These are phyloP conservation scores for Talaromyces sp. DNA, from an alignment of 2,329 filamentous ascomycete species.

Conservation along the genomic window DNA sequence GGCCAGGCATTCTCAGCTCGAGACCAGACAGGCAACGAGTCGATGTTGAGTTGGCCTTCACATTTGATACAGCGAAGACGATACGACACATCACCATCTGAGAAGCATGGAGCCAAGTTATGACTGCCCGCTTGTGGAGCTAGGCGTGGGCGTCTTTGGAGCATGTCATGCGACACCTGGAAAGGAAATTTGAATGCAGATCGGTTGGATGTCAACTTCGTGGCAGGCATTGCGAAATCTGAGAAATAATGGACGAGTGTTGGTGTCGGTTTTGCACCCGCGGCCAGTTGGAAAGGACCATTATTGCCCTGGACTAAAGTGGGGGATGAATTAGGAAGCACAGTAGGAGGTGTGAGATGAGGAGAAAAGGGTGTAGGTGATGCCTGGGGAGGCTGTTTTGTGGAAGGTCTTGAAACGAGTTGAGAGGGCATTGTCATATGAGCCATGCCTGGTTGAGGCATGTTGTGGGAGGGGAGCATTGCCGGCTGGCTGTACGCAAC, in stretches of 20 bases:
- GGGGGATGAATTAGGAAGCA: background rate
- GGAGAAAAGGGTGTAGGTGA: background rate
- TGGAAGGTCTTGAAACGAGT: background rate
- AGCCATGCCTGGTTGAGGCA: background rate
- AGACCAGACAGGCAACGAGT: slow-evolving; percentile 55
- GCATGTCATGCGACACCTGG: slow-evolving; percentile 23
- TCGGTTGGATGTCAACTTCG: slow-evolving; percentile 19
- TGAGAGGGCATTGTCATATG: background rate
- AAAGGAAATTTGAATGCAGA: slow-evolving; percentile 31
- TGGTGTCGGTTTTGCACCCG: background rate
- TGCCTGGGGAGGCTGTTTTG: background rate
- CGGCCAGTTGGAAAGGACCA: background rate
- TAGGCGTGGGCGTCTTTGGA: slow-evolving; percentile 27
- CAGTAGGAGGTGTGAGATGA: background rate
- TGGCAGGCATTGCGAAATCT: slow-evolving; percentile 25
- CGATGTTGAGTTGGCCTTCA: slow-evolving; percentile 20
- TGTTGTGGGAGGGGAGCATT: background rate
- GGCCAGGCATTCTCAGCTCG: slow-evolving; percentile 66
- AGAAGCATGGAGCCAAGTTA: slow-evolving; percentile 26
- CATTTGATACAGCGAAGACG: slow-evolving; percentile 63
- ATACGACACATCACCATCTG: slow-evolving; percentile 54
- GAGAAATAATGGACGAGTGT: slow-evolving; percentile 29
- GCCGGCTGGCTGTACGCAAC: background rate
- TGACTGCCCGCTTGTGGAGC: slow-evolving; percentile 12
- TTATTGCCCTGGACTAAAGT: background rate